Percentiles rank a stretch among this genome's conserved stretches.
phyloP scores from a whole-genome alignment of 495 filamentous ascomycete species.

The Choiromyces venosus region DNA sequence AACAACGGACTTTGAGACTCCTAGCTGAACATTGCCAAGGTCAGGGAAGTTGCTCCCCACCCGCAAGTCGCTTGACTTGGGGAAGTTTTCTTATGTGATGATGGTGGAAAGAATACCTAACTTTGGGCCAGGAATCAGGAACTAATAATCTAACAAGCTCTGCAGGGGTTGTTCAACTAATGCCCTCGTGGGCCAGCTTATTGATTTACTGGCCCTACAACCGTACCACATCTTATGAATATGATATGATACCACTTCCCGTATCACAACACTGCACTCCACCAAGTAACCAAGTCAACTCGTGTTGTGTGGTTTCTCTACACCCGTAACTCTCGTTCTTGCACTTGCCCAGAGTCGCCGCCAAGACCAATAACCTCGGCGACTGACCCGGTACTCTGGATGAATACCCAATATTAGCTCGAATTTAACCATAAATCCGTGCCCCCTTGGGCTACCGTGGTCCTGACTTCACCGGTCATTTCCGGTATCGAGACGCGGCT shows the following conservation, averaged over 20 bases:
- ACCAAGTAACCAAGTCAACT: neutral
- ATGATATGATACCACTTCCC: no score
- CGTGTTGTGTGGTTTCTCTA: neutral
- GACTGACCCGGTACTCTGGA: neutral
- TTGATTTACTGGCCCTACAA: neutral
- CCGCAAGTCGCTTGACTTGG: neutral
- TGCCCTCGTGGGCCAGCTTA: neutral
- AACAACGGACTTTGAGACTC: neutral
- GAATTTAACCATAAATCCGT: neutral
- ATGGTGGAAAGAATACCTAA: no score
- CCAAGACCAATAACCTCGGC: no score
- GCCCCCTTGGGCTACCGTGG: neutral
- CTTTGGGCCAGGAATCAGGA: neutral
- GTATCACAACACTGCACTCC: neutral
- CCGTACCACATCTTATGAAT: neutral
- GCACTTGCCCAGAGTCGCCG: neutral
- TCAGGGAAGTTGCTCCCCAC: no score
- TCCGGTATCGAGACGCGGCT: neutral
- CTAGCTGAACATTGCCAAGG: neutral
- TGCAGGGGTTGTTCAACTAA: neutral
- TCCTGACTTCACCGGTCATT: neutral
- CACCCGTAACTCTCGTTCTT: neutral
- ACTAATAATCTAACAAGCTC: neutral
- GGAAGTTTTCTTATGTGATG: no score
- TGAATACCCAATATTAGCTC: neutral